These are phyloP conservation scores for Bryoerythrophyllum caledonicum DNA, from an alignment of 225 moss, liverwort and hornwort genomes.

Conservation along the genomic window DNA sequence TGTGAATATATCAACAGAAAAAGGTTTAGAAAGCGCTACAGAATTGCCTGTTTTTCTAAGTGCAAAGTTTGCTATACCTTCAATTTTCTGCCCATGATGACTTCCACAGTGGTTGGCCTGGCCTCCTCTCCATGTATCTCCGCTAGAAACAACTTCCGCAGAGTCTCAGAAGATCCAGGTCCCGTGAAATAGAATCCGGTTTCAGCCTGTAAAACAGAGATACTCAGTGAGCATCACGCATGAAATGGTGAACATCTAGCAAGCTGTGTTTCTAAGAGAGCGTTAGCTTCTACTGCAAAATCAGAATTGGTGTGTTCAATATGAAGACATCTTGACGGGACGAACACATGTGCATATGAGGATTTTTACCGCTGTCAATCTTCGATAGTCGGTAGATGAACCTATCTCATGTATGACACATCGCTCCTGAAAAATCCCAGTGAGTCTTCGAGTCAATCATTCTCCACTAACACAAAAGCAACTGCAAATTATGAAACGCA, in stretches of 20 bases:
- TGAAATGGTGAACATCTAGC: not conserved
- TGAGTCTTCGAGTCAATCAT: not conserved
- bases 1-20: constrained; percentile 10
- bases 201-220: constrained; percentile 48
- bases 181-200: constrained; percentile 74
- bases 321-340: not conserved
- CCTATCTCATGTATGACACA: constrained; percentile 80
- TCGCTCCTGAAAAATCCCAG: constrained; percentile 44
- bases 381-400: constrained; percentile 77
- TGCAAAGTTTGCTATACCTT: constrained; percentile 39
- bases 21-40: not conserved
- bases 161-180: constrained; percentile 43
- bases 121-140: constrained; percentile 48
- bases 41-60: not conserved
- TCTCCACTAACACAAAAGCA: not conserved
- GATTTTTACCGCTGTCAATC: constrained; percentile 52
- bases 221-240: not conserved
- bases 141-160: constrained; percentile 53
- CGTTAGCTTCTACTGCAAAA: not conserved
- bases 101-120: constrained; percentile 56
- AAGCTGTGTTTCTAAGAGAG: too few species aligned
- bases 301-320: not conserved
- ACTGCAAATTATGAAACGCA: not conserved
- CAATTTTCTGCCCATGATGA: constrained; percentile 81
- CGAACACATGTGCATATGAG: not conserved